Evolutionary conservation across 2,329 filamentous ascomycete genomes (phyloP).

Genomic region (Fusarium camptoceras): DNA sequence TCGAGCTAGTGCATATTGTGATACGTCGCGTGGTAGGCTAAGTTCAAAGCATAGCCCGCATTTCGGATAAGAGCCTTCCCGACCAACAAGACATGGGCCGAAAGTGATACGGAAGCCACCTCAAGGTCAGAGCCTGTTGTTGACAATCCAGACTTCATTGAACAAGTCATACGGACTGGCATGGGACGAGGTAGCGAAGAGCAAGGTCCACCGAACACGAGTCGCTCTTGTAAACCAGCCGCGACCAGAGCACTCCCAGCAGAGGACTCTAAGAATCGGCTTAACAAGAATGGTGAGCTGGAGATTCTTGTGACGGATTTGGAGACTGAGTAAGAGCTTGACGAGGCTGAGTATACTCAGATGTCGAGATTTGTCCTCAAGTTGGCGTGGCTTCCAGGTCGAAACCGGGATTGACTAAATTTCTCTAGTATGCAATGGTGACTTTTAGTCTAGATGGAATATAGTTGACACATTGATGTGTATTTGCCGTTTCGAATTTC

Average conservation of each 20-base stretch:
- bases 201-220: not conserved
- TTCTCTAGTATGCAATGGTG: not conserved
- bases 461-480: not conserved
- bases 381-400: not conserved
- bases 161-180: not conserved
- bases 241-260: not conserved
- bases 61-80: too few species aligned
- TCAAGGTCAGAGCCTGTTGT: not conserved
- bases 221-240: not conserved
- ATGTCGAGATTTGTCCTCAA: not conserved
- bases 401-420: not conserved
- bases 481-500: too few species aligned
- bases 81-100: not conserved
- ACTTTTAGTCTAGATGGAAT: not conserved
- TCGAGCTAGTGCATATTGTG: too few species aligned
- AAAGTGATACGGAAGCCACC: too few species aligned
- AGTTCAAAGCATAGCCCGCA: too few species aligned
- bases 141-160: not conserved
- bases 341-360: not conserved
- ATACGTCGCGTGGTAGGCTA: too few species aligned
- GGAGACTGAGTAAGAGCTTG: not conserved
- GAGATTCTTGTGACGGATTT: not conserved
- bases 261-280: not conserved
- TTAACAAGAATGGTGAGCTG: not conserved
- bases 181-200: not conserved